Evolutionary conservation across 352 stramenopile species (phyloP), one percentile per base, ranked within the genome.

Genomic region (Blastocystis hominis): DNA sequence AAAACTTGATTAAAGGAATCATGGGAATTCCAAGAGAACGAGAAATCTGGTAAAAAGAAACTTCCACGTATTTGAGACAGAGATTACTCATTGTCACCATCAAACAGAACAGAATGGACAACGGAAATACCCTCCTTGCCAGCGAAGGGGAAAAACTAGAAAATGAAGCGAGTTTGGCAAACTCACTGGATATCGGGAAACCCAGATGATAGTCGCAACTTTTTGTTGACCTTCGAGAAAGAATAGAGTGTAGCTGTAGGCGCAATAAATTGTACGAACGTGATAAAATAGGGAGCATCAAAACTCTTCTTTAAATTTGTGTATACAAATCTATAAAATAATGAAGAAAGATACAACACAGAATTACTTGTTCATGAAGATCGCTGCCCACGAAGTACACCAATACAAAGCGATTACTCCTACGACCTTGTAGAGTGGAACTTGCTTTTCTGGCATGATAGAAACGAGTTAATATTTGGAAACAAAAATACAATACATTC

Each of bases 321-420:
- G 40, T 76, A 76, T 20, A 76, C 66, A 20, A 55, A 76, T 36
- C 66, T 76, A 55, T 55, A 20, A n/a, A 53, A 47, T 78, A n/a
- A 78, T 3, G 62, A n/a, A 59, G n/a, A 42, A 53, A 15, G 24
- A 42, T 3, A 76, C 7, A 5, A 53, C 40, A 55, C 38, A 6
- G 5, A 76, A 10, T 5, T 76, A 76, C 66, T 76, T 76, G 46
- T 76, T 76, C 66, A 76, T 76, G 66, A 76, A 76, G 30, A 76
- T 76, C 38, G 66, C 66, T 53, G 36, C 13, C 66, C 66, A 76
- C 4, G 66, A 76, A 5, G 66, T 76, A 30, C 66, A 76, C 66
- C 66, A 76, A 53, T 76, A 76, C 20, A 76, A 42, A 2, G 55
- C 10, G 6, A 76, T 46, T 3, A 53, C 66, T 6, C 66, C 66